Conservation (phyloP, 2,329 filamentous ascomycete species). For the Trichoderma asperellum region DNA sequence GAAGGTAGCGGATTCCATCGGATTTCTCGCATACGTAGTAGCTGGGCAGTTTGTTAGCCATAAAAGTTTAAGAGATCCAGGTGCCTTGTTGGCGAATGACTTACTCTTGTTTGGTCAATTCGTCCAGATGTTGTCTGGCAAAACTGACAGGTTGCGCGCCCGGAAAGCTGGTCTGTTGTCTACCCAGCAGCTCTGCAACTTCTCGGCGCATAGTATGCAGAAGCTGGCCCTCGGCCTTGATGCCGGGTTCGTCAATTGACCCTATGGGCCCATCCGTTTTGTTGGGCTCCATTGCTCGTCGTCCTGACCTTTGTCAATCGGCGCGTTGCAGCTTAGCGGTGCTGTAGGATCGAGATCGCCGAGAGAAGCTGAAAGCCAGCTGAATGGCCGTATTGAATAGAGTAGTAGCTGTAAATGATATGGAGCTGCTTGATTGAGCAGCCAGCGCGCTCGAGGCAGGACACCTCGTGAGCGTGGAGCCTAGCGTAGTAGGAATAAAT, state of each 20-base stretch:
- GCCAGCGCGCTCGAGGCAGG: constrained; percentile 1
- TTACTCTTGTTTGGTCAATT: constrained; percentile 77
- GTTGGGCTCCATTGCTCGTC: constrained; percentile 37
- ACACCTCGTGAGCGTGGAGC: neutral
- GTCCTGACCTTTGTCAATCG: neutral
- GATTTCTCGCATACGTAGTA: constrained; percentile 99
- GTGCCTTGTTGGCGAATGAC: constrained; percentile 31
- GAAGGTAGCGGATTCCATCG: constrained; percentile 91
- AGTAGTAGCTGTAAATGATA: neutral
- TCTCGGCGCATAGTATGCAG: constrained; percentile 67
- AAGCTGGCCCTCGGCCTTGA: constrained; percentile 66
- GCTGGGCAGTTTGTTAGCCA: constrained; percentile 44
- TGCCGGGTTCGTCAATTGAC: constrained; percentile 64
- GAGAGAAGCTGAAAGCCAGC: neutral
- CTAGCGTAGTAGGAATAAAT: neutral
- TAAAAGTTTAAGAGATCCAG: neutral
- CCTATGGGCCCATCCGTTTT: constrained; percentile 45
- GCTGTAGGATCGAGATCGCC: neutral
- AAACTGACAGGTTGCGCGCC: constrained; percentile 96
- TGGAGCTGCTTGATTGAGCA: neutral
- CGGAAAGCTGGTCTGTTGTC: constrained; percentile 73
- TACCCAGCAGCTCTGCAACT: constrained; percentile 74
- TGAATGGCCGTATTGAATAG: neutral
- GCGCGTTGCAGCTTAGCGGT: constrained; percentile 1
- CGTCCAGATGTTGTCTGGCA: constrained; percentile 76